Base-by-base conservation (phyloP, 1,139 yeast species). In the Saccharomycopsis crataegensis region DNA sequence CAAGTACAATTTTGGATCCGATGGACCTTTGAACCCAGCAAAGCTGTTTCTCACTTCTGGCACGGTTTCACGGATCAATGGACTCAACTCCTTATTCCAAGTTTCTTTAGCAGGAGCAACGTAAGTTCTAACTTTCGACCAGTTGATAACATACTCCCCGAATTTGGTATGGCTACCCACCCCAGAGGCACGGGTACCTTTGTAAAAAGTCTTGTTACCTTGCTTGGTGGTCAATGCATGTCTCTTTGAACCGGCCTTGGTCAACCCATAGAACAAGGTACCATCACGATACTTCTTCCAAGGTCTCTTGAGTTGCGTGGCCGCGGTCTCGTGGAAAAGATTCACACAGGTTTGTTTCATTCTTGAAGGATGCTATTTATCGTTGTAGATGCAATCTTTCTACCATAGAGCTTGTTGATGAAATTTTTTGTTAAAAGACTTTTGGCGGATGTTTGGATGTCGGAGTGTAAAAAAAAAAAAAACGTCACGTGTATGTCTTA, bases 171-270 rank as follows among this genome's bases (percentile, higher is more conserved):
- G 80, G 56, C 75, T 77, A 65, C 99, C 99, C 59, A 89, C 81
- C 69, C 98, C 97, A 1, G 96, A 79, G 6, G 99, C 88, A 58
- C 98, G 80, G 22, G 98, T 93, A 73, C 99, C 99, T 68, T 91
- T 93, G 71, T 94, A 93, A 71, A 77, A 88, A 64, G 86, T 83
- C 74, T 91, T 90, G 72, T 91, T 93, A 64, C 99, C 98, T 67
- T 89, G 93, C 65, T 93, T 93, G 38, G 96, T 85, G 34, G 96
- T 86, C 62, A 91, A 73, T 3, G 96, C 79, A 65, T 85, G 82
- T 73, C 99, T 82, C 66, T 85, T 88, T 61, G 90, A 83, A 54
- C 97, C 97, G 12, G 82, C 66, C 65, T 86, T 89, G 40, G 83
- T 71, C 49, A 73, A 64, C 52, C 96, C 96, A 66, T 90, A 90